A percentile compares a stretch with the other conserved stretches of the same genome.
phyloP scores from a whole-genome alignment of 257 asterid genomes.

The Penstemon newberryi region DNA sequence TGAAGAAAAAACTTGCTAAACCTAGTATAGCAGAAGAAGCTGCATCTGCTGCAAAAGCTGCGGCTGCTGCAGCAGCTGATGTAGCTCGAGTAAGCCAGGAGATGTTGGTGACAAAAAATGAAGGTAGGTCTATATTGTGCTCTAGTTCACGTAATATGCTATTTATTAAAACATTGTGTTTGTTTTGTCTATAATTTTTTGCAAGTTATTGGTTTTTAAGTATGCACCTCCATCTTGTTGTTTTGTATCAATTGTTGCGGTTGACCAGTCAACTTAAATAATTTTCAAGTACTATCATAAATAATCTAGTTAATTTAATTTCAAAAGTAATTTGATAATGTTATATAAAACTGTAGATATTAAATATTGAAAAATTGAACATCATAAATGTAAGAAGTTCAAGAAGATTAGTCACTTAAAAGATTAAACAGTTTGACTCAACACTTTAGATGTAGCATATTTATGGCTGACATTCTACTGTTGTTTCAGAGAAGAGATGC shows the following conservation, averaged over 20 bases:
- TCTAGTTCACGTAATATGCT: constrained; percentile 5
- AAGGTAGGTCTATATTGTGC: constrained; percentile 49
- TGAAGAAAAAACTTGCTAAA: constrained; percentile 39
- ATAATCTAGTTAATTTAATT: too few species aligned
- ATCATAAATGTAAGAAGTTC: too few species aligned
- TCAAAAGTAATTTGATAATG: too few species aligned
- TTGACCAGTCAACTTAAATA: too few species aligned
- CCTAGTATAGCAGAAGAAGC: constrained; percentile 83
- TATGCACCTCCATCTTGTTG: too few species aligned
- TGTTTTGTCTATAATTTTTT: background rate
- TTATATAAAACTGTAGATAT: too few species aligned
- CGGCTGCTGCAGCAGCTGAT: constrained; percentile 91
- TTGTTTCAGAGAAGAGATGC: constrained; percentile 75
- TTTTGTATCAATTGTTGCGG: too few species aligned
- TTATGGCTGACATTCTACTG: constrained; percentile 22
- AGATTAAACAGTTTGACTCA: too few species aligned
- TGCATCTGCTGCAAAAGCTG: constrained; percentile 87
- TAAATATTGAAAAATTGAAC: too few species aligned
- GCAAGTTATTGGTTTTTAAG: too few species aligned
- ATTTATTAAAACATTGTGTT: background rate
- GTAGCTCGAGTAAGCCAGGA: constrained; percentile 95
- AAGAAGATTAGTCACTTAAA: too few species aligned
- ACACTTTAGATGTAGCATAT: background rate
- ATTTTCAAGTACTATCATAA: too few species aligned
- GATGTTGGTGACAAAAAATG: constrained; percentile 64